phyloP scores from a whole-genome alignment of 805 yeast species.

The Priceomyces fermenticarens region DNA sequence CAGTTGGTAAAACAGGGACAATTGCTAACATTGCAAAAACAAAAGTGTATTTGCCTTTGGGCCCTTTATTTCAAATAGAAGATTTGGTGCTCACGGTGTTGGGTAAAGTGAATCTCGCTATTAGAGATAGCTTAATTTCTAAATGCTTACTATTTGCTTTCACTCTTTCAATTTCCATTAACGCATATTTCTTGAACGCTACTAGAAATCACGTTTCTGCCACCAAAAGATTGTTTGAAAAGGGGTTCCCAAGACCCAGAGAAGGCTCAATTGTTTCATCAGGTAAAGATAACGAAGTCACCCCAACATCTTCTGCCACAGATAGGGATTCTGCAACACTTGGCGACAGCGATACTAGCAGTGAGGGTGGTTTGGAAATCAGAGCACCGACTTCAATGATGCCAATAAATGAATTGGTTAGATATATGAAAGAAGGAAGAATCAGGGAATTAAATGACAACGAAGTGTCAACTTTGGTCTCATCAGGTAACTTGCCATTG shows the following conservation, averaged over 20 bases:
- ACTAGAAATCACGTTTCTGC: conserved; percentile 64
- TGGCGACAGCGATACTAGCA: conserved; percentile 15
- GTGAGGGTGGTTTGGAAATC: conserved; percentile 30
- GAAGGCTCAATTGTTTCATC: conserved; percentile 2
- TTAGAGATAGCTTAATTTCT: conserved; percentile 76
- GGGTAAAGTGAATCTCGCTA: conserved; percentile 59
- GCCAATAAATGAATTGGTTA: conserved; percentile 62
- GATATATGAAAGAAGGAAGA: conserved; percentile 66
- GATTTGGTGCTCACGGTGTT: conserved; percentile 53
- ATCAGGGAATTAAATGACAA: conserved; percentile 63
- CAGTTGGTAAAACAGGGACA: conserved; percentile 47
- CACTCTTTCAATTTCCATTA: conserved; percentile 72
- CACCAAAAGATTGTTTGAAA: conserved; percentile 36
- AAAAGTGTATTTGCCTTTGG: conserved; percentile 56
- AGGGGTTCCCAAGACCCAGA: conserved; percentile 34
- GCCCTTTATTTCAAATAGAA: conserved; percentile 56
- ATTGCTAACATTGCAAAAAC: conserved; percentile 59
- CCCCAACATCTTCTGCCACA: neutral
- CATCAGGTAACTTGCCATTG: conserved; percentile 77
- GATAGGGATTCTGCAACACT: conserved; percentile 1
- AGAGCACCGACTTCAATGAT: conserved; percentile 24
- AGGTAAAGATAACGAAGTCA: conserved; percentile 6
- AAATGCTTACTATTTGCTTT: conserved; percentile 72
- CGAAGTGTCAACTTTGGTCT: conserved; percentile 71
- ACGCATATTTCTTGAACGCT: conserved; percentile 81